Conservation (phyloP, 2,329 filamentous ascomycete genomes). For the Chaetomium sp. region DNA sequence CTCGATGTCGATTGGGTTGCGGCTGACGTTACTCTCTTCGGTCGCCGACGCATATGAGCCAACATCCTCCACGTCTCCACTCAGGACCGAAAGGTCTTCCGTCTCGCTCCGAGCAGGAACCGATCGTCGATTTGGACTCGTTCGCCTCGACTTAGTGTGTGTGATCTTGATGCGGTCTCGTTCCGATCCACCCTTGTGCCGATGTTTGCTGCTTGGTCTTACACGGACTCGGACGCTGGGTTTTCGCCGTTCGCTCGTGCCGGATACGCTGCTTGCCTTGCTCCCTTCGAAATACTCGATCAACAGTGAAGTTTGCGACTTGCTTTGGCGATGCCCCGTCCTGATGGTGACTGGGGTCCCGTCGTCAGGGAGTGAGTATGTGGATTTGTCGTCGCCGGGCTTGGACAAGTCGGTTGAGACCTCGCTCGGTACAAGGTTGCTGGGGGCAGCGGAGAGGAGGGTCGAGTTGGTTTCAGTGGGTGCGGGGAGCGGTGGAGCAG, state of each 20-base stretch:
- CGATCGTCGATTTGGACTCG: constrained; percentile 44
- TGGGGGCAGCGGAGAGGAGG: constrained; percentile 43
- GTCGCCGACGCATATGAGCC: constrained; percentile 71
- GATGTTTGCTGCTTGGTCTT: constrained; percentile 49
- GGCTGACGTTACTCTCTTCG: constrained; percentile 70
- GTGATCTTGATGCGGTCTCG: constrained; percentile 78
- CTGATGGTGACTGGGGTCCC: constrained; percentile 88
- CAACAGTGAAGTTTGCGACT: constrained; percentile 81
- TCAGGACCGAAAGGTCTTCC: constrained; percentile 33
- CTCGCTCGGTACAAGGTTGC: constrained; percentile 51
- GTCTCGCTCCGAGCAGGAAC: constrained; percentile 54
- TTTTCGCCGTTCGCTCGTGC: constrained; percentile 56
- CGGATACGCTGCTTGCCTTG: constrained; percentile 47
- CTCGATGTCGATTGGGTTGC: constrained; percentile 82
- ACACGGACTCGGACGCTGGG: constrained; percentile 76
- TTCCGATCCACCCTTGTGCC: constrained; percentile 57
- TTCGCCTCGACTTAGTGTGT: constrained; percentile 68
- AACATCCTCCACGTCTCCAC: constrained; percentile 48
- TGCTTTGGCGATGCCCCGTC: constrained; percentile 55
- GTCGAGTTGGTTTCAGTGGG: constrained; percentile 68
- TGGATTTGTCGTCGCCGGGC: constrained; percentile 62
- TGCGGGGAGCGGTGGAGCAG: constrained; percentile 61
- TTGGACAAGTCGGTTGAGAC: constrained; percentile 63
- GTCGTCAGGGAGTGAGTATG: constrained; percentile 77
- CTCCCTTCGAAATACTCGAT: constrained; percentile 93